A percentile compares a stretch with the other conserved stretches of the same genome.
phyloP scores from a whole-genome alignment of 805 yeast genomes.

The Monosporozyma siamensis region DNA sequence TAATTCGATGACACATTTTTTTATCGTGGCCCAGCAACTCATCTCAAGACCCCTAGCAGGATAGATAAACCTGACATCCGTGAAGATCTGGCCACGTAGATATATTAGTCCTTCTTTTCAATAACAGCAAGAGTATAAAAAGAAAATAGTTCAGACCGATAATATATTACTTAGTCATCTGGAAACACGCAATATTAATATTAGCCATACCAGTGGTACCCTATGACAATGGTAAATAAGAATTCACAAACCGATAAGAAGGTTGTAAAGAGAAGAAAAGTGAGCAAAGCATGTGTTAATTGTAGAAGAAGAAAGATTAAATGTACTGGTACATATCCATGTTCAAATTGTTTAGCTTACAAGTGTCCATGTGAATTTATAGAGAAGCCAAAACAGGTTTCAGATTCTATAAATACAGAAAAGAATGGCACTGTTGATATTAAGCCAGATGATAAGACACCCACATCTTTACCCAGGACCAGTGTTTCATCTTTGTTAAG shows the following conservation, averaged over 20 bases:
- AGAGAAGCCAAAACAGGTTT: neutral
- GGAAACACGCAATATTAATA: neutral
- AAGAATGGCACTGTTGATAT: neutral
- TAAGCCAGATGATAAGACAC: neutral
- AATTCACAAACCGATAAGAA: too few species aligned
- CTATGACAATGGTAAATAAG: too few species aligned
- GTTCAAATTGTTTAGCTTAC: constrained; percentile 24
- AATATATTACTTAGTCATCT: too few species aligned
- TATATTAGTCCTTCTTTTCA: too few species aligned
- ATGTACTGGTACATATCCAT: constrained; percentile 26
- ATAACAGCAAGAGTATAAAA: too few species aligned
- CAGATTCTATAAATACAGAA: neutral
- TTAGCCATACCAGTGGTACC: too few species aligned
- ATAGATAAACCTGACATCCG: too few species aligned
- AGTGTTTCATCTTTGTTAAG: neutral
- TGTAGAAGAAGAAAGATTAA: constrained; percentile 28
- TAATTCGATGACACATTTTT: too few species aligned
- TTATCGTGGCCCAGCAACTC: too few species aligned
- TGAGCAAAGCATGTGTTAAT: constrained; percentile 20
- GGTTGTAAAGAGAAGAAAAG: constrained; percentile 3
- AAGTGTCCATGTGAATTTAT: constrained; percentile 19
- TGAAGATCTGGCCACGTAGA: too few species aligned
- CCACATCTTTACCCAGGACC: neutral
- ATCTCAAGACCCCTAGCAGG: too few species aligned
- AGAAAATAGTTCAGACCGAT: too few species aligned